Percentiles rank a stretch among this genome's conserved stretches.
phyloP scores from a whole-genome alignment of 306 rosid genomes.

The Argentina anserina region DNA sequence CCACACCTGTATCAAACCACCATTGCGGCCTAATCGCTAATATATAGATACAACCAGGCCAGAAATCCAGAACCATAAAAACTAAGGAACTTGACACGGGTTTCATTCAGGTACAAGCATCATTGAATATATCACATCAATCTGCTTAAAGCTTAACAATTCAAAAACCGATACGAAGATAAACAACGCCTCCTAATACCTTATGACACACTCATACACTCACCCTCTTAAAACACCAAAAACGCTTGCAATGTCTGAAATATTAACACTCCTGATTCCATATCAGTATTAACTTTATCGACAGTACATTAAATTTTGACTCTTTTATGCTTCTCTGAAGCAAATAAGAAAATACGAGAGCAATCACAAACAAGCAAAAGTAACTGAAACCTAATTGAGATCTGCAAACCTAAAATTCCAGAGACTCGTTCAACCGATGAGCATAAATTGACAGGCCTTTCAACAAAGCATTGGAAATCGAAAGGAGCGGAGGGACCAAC shows the following conservation, averaged over 20 bases:
- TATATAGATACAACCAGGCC: neutral
- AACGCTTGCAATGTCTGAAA: neutral
- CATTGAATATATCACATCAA: neutral
- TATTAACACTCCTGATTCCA: neutral
- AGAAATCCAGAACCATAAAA: neutral
- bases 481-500: constrained; percentile 33
- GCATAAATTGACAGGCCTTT: neutral
- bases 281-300: neutral
- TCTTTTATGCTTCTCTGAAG: neutral
- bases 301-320: neutral
- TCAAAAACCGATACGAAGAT: neutral
- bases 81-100: neutral
- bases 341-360: neutral
- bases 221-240: neutral
- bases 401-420: constrained; percentile 7
- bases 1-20: neutral
- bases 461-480: neutral
- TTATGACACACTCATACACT: neutral
- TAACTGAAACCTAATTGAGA: constrained; percentile 7
- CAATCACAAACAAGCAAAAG: neutral
- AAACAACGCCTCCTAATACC: neutral
- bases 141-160: neutral
- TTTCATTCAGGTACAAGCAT: neutral
- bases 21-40: neutral
- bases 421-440: neutral